Evolutionary conservation across 805 yeast genomes (phyloP), one percentile per base, ranked within the genome.

Genomic region (Metschnikowia baotianmanensis): DNA sequence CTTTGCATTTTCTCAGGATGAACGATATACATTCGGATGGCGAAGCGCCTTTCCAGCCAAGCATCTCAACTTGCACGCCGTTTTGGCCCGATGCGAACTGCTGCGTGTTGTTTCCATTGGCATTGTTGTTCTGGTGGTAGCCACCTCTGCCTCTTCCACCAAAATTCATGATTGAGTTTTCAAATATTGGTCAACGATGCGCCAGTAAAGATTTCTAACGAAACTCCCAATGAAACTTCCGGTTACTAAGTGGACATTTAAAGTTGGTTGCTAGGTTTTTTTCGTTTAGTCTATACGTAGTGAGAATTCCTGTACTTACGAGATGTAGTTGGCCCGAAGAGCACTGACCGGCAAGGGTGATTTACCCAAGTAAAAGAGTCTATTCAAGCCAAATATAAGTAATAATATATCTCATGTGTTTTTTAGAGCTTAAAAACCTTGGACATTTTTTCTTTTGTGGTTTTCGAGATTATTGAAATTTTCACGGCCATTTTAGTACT

Each of bases 11-110:
- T 48, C 95, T 72, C 36, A 80, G 75, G 12, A 89, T 61, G 59
- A 89, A 90, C 27, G 71, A 67, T 8, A 84, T 69, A 43, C 88
- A 69, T 44, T 88, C 95, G 15, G 74, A 80, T 45, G 73, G 71
- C 2, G 83, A 59, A 1, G 89, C 95, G 45, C 87, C 86, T 45
- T 83, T 81, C 96, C 96, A 89, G 32, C 89, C 87, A 27, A 23
- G 13, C 23, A 48, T 47, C 23, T 48, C 50, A 23, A 48, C 45
- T 34, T 46, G 51, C 25, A 48, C 48, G 17, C 21, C 19, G 13
- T 25, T n/a, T 25, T 9, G 13, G 16, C 17, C 13, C 19, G 31
- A 13, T n/a, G 15, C 31, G 19, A 19, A 28, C 5, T 17, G 29
- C 34, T 22, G 34, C 34, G 10, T 27, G 18, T n/a, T 29, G 18